Base-by-base conservation (phyloP, 1,139 yeast species). In the Waltiozyma sp. region DNA sequence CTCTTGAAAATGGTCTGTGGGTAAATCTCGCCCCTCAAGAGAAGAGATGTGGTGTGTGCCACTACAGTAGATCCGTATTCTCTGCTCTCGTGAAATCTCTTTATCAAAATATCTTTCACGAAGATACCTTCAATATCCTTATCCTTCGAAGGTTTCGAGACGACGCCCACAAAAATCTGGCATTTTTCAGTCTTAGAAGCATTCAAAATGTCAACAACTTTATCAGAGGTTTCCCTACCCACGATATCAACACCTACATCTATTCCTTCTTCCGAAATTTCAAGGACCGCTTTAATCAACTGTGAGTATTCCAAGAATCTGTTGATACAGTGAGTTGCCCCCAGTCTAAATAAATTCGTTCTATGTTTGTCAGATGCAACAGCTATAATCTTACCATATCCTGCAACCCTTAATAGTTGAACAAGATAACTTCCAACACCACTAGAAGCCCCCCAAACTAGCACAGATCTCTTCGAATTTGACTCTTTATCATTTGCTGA, bases 381-480 rank as follows among this genome's bases (percentile, higher is more conserved):
- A 3, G 69, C 60, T 31, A 69, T 58, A n/a, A 71, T 71, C 35
- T 59, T 64, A 37, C 67, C 52, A 37, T 57, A 58, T 1, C 67
- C 68, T 19, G 66, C 61, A 38, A 64, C 48, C 46, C 60, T 68
- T 2, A 74, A 72, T 24, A 70, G 48, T 48, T 71, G 76, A 19
- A 65, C 59, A 13, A 64, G 54, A 47, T 66, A 67, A 9, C 68
- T 53, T 1, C 75, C 75, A 31, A 69, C 72, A 21, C 68, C 69
- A 19, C 73, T 68, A 13, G 73, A 63, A 3, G 73, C 76, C 40
- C 76, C 76, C 75, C 75, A 71, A 19, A 71, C 60, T 11, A 69
- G 43, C 1, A 69, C 44, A 19, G 63, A 56, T 13, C 57, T 54
- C 23, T 16, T 35, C 16, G 19, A 18, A 23, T 31, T 40, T 15